Percentiles rank a stretch among this genome's conserved stretches.
Conservation (phyloP, 805 yeast genomes). For the Sungouiella blattae region DNA sequence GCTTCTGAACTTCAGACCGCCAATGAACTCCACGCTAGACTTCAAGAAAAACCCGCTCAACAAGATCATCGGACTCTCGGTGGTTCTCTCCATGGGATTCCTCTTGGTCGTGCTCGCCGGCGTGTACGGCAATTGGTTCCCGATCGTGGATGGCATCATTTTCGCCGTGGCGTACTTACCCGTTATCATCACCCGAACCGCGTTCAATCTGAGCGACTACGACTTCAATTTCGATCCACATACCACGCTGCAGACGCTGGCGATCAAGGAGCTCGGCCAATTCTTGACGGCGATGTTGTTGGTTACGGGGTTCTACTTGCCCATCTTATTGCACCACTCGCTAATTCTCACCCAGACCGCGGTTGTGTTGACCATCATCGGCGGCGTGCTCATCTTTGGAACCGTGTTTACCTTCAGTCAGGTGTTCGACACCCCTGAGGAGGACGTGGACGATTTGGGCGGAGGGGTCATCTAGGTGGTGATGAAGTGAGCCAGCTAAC, state of each 20-base stretch:
- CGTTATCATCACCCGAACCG: slow-evolving; percentile 29
- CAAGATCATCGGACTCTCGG: slow-evolving; percentile 70
- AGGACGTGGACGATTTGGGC: slow-evolving; percentile 21
- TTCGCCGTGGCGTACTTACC: slow-evolving; percentile 42
- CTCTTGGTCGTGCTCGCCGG: slow-evolving; percentile 84
- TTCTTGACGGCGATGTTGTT: slow-evolving; percentile 76
- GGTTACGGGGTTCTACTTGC: slow-evolving; percentile 68
- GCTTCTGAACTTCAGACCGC: neutral
- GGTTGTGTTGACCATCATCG: slow-evolving; percentile 69
- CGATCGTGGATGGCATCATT: slow-evolving; percentile 59
- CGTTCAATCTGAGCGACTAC: slow-evolving; percentile 33
- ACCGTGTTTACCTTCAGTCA: slow-evolving; percentile 80
- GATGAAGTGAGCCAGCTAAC: neutral
- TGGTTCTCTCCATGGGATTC: slow-evolving; percentile 85
- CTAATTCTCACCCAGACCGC: slow-evolving; percentile 68
- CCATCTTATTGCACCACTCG: slow-evolving; percentile 74
- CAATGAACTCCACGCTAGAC: slow-evolving; percentile 15
- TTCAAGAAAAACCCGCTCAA: slow-evolving; percentile 55
- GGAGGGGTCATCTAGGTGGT: slow-evolving; percentile 12
- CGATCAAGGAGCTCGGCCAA: slow-evolving; percentile 72
- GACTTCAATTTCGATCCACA: slow-evolving; percentile 42
- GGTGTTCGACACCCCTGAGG: slow-evolving; percentile 55
- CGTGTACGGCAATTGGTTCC: slow-evolving; percentile 86
- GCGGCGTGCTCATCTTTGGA: slow-evolving; percentile 80
- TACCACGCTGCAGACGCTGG: slow-evolving; percentile 14